Conservation (phyloP, 768 basidiomycete species). For the Boletus pseudopeckii region DNA sequence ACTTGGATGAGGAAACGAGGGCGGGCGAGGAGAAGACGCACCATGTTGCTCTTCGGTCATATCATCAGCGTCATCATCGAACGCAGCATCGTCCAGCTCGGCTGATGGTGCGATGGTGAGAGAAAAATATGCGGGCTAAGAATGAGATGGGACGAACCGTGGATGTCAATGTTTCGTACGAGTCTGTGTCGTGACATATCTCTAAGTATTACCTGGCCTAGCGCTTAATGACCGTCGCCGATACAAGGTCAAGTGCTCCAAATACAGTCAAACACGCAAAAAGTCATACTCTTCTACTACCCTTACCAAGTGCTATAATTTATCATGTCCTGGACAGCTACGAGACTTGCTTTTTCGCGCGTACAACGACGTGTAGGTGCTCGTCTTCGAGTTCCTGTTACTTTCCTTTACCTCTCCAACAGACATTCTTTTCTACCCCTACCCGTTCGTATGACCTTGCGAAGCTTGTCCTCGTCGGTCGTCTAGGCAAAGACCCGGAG, state of each 20-base stretch:
- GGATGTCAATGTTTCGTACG: conserved; percentile 80
- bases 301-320: background rate
- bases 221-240: conserved; percentile 3
- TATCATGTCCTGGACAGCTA: conserved; percentile 47
- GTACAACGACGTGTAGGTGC: conserved; percentile 47
- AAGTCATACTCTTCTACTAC: background rate
- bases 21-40: conserved; percentile 30
- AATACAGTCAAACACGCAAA: conserved; percentile 18
- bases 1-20: conserved; percentile 6
- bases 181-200: conserved; percentile 86
- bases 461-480: conserved; percentile 75
- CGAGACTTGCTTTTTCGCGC: conserved; percentile 44
- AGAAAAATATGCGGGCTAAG: background rate
- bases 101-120: conserved; percentile 41
- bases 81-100: conserved; percentile 79
- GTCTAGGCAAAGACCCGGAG: conserved; percentile 69
- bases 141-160: conserved; percentile 40
- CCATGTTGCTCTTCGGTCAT: conserved; percentile 84
- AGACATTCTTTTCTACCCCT: conserved; percentile 66
- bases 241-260: conserved; percentile 6
- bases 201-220: background rate
- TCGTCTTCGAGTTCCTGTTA: background rate
- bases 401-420: background rate
- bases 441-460: conserved; percentile 60
- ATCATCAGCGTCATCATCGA: conserved; percentile 76